Evolutionary conservation across 805 yeast species (phyloP).

Genomic region (Yarrowia sp.): DNA sequence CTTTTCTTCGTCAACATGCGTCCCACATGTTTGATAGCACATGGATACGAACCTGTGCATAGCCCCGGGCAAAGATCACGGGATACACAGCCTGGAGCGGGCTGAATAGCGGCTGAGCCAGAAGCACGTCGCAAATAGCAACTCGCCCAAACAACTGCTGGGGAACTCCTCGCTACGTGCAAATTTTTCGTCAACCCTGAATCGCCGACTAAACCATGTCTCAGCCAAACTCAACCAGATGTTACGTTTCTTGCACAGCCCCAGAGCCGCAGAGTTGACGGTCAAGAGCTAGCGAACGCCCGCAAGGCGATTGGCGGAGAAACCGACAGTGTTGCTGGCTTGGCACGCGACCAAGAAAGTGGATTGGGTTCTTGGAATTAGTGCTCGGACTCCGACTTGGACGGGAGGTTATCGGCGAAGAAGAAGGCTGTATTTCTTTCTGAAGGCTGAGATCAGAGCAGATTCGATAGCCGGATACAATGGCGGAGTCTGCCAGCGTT

Average conservation of each 20-base stretch:
- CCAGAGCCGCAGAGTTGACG: background rate
- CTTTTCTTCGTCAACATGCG: background rate
- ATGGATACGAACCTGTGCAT: background rate
- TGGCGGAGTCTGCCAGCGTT: no score
- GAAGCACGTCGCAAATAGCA: no score
- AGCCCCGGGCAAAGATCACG: background rate
- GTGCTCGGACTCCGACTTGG: background rate
- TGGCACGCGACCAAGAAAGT: conserved; percentile 1
- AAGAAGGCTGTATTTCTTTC: no score
- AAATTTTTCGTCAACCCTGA: conserved; percentile 8
- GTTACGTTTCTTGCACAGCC: conserved; percentile 13
- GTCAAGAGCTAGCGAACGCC: background rate
- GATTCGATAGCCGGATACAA: no score
- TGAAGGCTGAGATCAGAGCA: no score
- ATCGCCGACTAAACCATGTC: conserved; percentile 7
- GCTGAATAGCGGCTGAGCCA: background rate
- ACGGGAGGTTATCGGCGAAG: no score
- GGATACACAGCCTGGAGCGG: background rate
- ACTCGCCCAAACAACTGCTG: no score
- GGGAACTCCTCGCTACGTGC: background rate
- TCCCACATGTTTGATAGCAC: conserved; percentile 6
- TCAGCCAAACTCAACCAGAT: background rate
- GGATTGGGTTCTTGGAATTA: no score
- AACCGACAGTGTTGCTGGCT: background rate
- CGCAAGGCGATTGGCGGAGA: background rate